Evolutionary conservation across 2,329 filamentous ascomycete genomes (phyloP).

Genomic region (Pyrenochaeta sp.): DNA sequence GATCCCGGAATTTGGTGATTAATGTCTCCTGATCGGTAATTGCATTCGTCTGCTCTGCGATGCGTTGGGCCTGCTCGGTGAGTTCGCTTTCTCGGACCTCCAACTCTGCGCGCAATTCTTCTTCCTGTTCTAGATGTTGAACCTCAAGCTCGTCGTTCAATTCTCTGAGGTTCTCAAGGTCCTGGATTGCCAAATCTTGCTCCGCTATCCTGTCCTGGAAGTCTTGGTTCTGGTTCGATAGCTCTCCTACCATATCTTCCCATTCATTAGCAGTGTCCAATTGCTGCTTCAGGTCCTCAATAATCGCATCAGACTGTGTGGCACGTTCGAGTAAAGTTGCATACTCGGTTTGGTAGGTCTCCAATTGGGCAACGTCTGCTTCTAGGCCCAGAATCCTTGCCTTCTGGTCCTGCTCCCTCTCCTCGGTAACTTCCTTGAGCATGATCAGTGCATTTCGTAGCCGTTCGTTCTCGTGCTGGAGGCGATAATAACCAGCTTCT

Average conservation of each 20-base stretch:
- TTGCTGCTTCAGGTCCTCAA: slow-evolving; percentile 88
- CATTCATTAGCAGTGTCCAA: slow-evolving; percentile 86
- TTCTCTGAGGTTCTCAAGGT: slow-evolving; percentile 88
- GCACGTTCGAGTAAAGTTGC: slow-evolving; percentile 76
- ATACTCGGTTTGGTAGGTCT: slow-evolving; percentile 64
- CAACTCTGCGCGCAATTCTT: slow-evolving; percentile 91
- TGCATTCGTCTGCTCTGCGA: slow-evolving; percentile 77
- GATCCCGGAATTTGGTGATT: slow-evolving; percentile 83
- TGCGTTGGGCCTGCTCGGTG: slow-evolving; percentile 77
- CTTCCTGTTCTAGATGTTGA: slow-evolving; percentile 91
- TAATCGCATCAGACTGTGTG: slow-evolving; percentile 72
- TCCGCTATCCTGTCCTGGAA: slow-evolving; percentile 85
- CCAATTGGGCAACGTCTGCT: slow-evolving; percentile 37
- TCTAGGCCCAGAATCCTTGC: slow-evolving; percentile 53
- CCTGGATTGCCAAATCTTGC: slow-evolving; percentile 80
- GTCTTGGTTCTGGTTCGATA: slow-evolving; percentile 85
- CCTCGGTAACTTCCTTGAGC: slow-evolving; percentile 84
- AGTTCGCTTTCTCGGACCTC: slow-evolving; percentile 87
- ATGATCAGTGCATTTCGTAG: slow-evolving; percentile 84
- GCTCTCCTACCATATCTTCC: slow-evolving; percentile 92
- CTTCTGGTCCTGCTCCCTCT: slow-evolving; percentile 80
- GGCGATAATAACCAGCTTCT: slow-evolving; percentile 86
- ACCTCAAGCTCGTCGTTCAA: slow-evolving; percentile 93
- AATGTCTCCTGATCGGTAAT: slow-evolving; percentile 92
- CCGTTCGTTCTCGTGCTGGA: slow-evolving; percentile 89